These are phyloP conservation scores for Diophrys sp. DNA, from an alignment of 73 alveolate genomes.

Conservation along the genomic window DNA sequence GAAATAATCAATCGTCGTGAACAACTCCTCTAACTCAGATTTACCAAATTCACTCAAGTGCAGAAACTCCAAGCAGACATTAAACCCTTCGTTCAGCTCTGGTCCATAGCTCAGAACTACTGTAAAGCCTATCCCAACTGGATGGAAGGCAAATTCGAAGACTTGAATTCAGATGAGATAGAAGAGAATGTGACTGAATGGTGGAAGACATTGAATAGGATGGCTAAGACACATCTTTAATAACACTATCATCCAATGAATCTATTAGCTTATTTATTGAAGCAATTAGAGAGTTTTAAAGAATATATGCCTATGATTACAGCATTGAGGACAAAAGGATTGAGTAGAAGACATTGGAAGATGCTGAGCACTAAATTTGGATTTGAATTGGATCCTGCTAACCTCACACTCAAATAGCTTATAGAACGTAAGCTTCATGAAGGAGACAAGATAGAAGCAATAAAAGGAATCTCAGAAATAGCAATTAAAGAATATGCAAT, in stretches of 20 bases:
- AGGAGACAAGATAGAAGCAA: conserved; percentile 33
- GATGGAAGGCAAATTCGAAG: conserved; percentile 51
- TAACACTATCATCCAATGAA: conserved; percentile 41
- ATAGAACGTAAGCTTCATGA: conserved; percentile 37
- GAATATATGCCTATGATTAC: conserved; percentile 61
- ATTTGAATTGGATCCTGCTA: conserved; percentile 39
- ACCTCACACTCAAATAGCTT: conserved; percentile 23
- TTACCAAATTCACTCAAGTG: conserved; percentile 46
- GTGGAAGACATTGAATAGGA: conserved; percentile 50
- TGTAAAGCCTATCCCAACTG: conserved; percentile 46
- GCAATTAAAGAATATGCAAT: conserved; percentile 61
- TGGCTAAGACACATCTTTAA: conserved; percentile 31
- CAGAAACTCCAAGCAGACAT: conserved; percentile 30
- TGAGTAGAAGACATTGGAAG: conserved; percentile 54
- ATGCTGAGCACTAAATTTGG: conserved; percentile 32
- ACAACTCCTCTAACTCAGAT: conserved; percentile 24
- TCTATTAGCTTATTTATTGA: conserved; percentile 29
- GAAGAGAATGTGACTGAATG: conserved; percentile 54
- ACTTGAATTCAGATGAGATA: conserved; percentile 45
- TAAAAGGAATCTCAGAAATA: conserved; percentile 54
- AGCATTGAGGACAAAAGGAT: conserved; percentile 57
- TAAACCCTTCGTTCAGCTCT: conserved; percentile 44
- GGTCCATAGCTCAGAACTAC: conserved; percentile 43
- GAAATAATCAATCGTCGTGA: conserved; percentile 57
- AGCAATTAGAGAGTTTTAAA: conserved; percentile 45